phyloP scores from a whole-genome alignment of 305 asterid species.

The Solanum hybrid region DNA sequence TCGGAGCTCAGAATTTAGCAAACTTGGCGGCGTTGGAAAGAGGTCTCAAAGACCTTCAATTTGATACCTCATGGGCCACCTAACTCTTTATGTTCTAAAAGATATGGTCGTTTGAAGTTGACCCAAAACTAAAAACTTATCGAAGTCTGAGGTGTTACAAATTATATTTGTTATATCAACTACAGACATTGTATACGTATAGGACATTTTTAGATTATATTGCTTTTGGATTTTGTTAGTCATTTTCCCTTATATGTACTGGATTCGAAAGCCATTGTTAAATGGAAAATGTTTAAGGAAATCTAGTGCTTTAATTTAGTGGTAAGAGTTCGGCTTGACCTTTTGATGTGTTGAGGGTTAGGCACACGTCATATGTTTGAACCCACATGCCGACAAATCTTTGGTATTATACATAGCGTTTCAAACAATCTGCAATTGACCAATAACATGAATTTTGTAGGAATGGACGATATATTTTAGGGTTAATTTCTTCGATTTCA shows the following conservation, averaged over 20 bases:
- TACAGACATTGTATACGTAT: neutral
- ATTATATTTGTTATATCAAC: neutral
- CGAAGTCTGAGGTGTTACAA: no score
- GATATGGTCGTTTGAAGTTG: no score
- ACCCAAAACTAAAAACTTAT: no score
- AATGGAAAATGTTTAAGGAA: neutral
- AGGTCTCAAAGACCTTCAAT: no score
- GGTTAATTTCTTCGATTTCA: neutral
- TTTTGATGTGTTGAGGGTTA: neutral
- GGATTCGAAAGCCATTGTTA: neutral
- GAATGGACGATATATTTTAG: neutral
- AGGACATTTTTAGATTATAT: neutral
- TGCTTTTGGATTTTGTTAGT: neutral
- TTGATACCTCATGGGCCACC: no score
- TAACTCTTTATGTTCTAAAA: no score
- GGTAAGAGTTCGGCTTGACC: neutral
- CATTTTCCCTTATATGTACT: neutral
- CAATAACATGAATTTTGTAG: no score
- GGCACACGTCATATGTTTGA: neutral
- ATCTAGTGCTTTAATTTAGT: neutral
- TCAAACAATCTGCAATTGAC: no score
- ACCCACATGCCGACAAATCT: neutral
- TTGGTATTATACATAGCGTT: no score
- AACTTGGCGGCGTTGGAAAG: no score
- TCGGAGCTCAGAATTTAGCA: no score